These are phyloP conservation scores for Tylopilus sp. DNA, from an alignment of 768 basidiomycete genomes.

Conservation along the genomic window DNA sequence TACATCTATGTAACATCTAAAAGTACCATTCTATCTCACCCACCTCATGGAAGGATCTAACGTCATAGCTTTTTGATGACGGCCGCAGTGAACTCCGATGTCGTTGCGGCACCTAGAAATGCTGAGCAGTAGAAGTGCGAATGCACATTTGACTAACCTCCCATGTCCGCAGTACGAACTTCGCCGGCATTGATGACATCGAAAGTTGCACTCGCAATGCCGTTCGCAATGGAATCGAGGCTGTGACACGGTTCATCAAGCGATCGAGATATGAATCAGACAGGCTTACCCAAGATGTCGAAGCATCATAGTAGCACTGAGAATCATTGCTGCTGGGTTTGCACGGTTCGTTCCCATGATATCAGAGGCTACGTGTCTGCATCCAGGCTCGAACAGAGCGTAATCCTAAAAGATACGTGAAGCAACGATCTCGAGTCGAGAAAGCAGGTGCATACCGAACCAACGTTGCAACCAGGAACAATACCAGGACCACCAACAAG, in stretches of 20 bases:
- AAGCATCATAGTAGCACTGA: slow-evolving; percentile 97
- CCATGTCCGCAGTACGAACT: slow-evolving; percentile 93
- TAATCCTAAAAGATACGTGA: slow-evolving; percentile 59
- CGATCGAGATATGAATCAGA: slow-evolving; percentile 11
- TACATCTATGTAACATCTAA: slow-evolving; percentile 24
- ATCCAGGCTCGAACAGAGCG: slow-evolving; percentile 98
- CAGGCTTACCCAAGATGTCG: slow-evolving; percentile 82
- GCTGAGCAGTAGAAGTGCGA: slow-evolving; percentile 6
- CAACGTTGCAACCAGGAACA: slow-evolving; percentile 97
- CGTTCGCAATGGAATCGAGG: slow-evolving; percentile 90
- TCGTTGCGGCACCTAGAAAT: slow-evolving; percentile 72
- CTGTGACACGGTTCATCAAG: slow-evolving; percentile 36
- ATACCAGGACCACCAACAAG: slow-evolving; percentile 98
- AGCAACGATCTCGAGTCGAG: neutral
- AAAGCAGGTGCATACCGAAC: slow-evolving; percentile 54
- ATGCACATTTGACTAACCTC: slow-evolving; percentile 53
- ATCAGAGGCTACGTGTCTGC: slow-evolving; percentile 91
- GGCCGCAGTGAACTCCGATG: slow-evolving; percentile 92
- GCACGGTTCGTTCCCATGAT: slow-evolving; percentile 96
- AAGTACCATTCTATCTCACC: slow-evolving; percentile 1
- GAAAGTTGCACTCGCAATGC: slow-evolving; percentile 88
- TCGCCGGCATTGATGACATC: slow-evolving; percentile 86
- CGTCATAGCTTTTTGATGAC: slow-evolving; percentile 76
- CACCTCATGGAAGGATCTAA: neutral
- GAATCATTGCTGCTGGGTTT: slow-evolving; percentile 97